Base-by-base conservation (phyloP, 495 filamentous ascomycete species). In the Aspergillus avenaceus region DNA sequence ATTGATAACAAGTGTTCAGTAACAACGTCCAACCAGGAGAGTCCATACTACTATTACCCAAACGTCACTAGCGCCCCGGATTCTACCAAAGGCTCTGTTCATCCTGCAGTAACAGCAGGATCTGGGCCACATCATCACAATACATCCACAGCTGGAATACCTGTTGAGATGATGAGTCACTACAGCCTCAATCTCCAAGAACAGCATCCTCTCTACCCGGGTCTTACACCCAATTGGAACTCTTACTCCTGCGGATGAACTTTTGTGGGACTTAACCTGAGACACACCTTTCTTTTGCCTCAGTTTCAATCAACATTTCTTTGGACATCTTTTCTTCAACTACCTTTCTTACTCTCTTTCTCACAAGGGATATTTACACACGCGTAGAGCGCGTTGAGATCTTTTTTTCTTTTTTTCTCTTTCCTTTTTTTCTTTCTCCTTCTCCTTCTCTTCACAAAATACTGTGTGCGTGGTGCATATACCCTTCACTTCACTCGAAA, bases 111-210 rank as follows among this genome's bases (percentile, higher is more conserved):
- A 42, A 41, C 60, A 46, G 40, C 32, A 22, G 47, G 43, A 29
- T 37, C 44, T 13, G 24, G 45, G 38, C n/a, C 37, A 12, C 58
- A 59, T 13, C 61, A 62, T 16, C 60, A 62, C n/a, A 28, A 54
- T 21, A 32, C 25, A 16, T 19, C 53, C 8, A 28, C 42, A 25
- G 36, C 54, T 5, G 54, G 46, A 13, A 28, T 71, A 21, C 36
- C 68, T n/a, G 47, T 49, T 41, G 61, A 64, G 27, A 54, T 70
- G 48, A 42, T 67, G n/a, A 41, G 45, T 13, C 53, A 66, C 13
- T 72, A 64, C 47, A 58, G 49, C 7, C 58, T 66, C 8, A 57
- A 59, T 21, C 22, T 57, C 1, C 56, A 60, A n/a, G 65, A 67
- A 5, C 40, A 59, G 5, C 44, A 59, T 9, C 55, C 58, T n/a